Base-by-base conservation (phyloP, 2,329 filamentous ascomycete species). In the Fonsecaea nubica region DNA sequence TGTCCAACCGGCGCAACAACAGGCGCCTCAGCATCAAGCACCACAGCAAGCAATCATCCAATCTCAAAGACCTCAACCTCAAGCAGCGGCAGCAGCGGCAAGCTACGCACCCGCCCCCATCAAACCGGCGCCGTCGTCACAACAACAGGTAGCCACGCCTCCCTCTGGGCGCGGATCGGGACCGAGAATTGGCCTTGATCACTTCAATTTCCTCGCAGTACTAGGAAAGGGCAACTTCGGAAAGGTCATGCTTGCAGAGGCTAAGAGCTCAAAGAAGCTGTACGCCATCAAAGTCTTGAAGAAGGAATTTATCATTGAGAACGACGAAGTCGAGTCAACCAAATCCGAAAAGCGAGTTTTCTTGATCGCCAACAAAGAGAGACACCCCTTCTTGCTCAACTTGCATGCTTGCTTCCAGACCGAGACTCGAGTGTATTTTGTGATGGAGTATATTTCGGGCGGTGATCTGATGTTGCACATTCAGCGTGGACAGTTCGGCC, bases 241-340 rank as follows among this genome's bases (percentile, higher is more conserved):
- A 79, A 99, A 99, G 81, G 95, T 99, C 81, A 99, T 99, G 95
- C 84, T 99, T 78, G 95, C 95, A 1, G 96, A 99, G 81, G 97
- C 95, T 1, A 99, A 99, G 84, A 89, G 89, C 63, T 89, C 91
- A 9, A 92, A 93, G 79, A 91, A 94, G 78, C 84, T 99, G 7
- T 99, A 98, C 77, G 95, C 95, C 64, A 99, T 99, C 80, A 99
- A 99, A 81, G 95, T 99, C 42, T 83, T 99, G 73, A 99, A 99
- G 86, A 99, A 99, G 82, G 95, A 99, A 79, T 99, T 99, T 78
- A 99, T 99, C 76, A 99, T 99, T 69, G 96, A 99, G 78, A 97
- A 99, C 72, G 95, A 99, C 76, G 95, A 99, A 82, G 95, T 99
- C 7, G 95, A 99, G 80, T 98, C 94, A 79, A 97, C 93, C 50